Percentiles rank a stretch among this genome's conserved stretches.
Evolutionary conservation across 2,329 filamentous ascomycete species (phyloP).

Genomic region (Cadophora malorum): DNA sequence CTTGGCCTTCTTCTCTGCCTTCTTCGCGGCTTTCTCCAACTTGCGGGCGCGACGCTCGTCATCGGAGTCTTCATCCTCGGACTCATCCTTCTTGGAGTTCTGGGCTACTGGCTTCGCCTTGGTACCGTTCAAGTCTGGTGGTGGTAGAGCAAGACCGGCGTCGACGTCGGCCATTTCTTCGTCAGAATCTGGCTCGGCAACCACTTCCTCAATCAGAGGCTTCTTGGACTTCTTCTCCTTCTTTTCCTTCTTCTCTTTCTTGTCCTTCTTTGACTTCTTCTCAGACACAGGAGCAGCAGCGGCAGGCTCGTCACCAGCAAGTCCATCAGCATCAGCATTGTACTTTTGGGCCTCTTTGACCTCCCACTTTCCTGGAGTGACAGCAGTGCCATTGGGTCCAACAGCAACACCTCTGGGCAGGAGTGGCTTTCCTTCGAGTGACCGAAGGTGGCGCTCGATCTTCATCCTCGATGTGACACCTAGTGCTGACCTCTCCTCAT

Average conservation of each 20-base stretch:
- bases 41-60: conserved; percentile 40
- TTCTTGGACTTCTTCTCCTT: conserved; percentile 48
- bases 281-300: conserved; percentile 52
- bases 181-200: conserved; percentile 37
- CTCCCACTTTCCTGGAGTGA: conserved; percentile 79
- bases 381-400: conserved; percentile 70
- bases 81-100: conserved; percentile 25
- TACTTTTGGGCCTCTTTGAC: conserved; percentile 94
- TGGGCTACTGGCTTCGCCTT: conserved; percentile 36
- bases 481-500: conserved; percentile 86
- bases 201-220: conserved; percentile 43
- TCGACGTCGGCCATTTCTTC: conserved; percentile 42
- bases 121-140: conserved; percentile 35
- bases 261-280: conserved; percentile 55
- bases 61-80: conserved; percentile 29
- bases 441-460: conserved; percentile 77
- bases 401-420: conserved; percentile 78
- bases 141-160: conserved; percentile 32
- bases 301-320: conserved; percentile 71
- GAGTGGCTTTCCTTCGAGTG: conserved; percentile 88
- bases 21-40: conserved; percentile 48
- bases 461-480: conserved; percentile 75
- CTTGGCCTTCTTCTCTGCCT: conserved; percentile 49
- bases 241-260: conserved; percentile 56
- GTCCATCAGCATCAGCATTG: conserved; percentile 90